Evolutionary conservation across 805 yeast species (phyloP).

Genomic region (Sugiyamaella chiloensis): DNA sequence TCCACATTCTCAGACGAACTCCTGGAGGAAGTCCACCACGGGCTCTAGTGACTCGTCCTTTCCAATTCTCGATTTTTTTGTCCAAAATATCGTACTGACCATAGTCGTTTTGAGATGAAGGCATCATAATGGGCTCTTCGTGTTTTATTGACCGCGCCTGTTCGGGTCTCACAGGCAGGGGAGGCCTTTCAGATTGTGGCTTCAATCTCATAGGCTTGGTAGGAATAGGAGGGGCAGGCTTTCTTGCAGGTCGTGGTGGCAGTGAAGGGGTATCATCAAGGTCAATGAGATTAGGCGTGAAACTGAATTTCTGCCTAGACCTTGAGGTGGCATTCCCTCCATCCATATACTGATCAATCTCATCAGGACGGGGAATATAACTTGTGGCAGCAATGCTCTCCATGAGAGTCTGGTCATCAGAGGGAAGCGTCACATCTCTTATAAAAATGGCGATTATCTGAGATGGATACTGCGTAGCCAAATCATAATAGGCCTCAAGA

Average conservation of each 20-base stretch:
- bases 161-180: conserved; percentile 11
- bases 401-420: conserved; percentile 27
- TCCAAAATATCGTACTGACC: conserved; percentile 37
- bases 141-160: conserved; percentile 14
- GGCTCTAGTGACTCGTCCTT: conserved; percentile 46
- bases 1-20: conserved; percentile 44
- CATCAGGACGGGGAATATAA: conserved; percentile 30
- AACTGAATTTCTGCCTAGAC: neutral
- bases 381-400: conserved; percentile 30
- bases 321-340: neutral
- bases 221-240: conserved; percentile 16
- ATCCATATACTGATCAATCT: conserved; percentile 19
- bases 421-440: conserved; percentile 56
- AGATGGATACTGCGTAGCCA: conserved; percentile 59
- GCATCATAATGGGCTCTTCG: conserved; percentile 17
- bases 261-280: conserved; percentile 12
- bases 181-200: neutral
- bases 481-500: conserved; percentile 79
- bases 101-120: conserved; percentile 29
- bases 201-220: conserved; percentile 3
- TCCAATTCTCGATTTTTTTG: conserved; percentile 56
- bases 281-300: conserved; percentile 24
- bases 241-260: conserved; percentile 11
- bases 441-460: conserved; percentile 74
- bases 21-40: conserved; percentile 39